A percentile compares a stretch with the other conserved stretches of the same genome.
These are phyloP conservation scores for Dendrostoma leiphaemia DNA, from an alignment of 2,329 filamentous ascomycete species.

Conservation along the genomic window DNA sequence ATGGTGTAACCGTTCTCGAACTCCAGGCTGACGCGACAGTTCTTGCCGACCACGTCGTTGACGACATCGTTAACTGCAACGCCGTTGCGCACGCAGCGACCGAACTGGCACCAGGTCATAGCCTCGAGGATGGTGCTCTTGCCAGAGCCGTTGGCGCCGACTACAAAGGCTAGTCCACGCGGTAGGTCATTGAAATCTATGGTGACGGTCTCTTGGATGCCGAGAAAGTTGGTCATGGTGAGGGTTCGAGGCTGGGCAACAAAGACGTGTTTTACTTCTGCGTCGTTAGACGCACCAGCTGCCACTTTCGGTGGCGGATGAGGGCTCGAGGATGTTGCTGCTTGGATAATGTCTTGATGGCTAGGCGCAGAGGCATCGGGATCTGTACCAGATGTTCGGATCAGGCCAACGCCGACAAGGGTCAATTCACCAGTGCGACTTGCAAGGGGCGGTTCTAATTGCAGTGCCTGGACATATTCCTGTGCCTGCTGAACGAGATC, in stretches of 20 bases:
- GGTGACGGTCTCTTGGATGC: conserved; percentile 26
- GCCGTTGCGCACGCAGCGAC: conserved; percentile 28
- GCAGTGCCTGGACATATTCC: conserved; percentile 1
- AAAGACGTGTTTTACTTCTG: conserved; percentile 22
- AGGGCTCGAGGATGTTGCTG: background rate
- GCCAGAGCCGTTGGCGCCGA: conserved; percentile 30
- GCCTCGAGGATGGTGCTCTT: conserved; percentile 34
- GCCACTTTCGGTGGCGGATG: background rate
- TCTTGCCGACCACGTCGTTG: conserved; percentile 27
- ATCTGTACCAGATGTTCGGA: conserved; percentile 2
- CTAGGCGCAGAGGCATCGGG: background rate
- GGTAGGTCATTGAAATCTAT: conserved; percentile 28
- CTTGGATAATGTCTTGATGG: background rate
- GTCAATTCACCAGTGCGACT: conserved; percentile 7
- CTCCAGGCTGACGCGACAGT: conserved; percentile 28
- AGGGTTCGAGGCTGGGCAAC: conserved; percentile 25
- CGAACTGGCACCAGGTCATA: conserved; percentile 34
- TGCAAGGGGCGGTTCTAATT: conserved; percentile 8
- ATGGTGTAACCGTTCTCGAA: conserved; percentile 32
- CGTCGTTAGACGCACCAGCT: background rate
- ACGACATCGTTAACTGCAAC: conserved; percentile 29
- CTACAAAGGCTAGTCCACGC: conserved; percentile 28
- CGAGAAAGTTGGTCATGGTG: conserved; percentile 33
- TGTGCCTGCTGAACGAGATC: conserved; percentile 8
- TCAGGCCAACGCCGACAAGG: conserved; percentile 9